A percentile compares a stretch with the other conserved stretches of the same genome.
Evolutionary conservation across 2,329 filamentous ascomycete genomes (phyloP).

Genomic region (Epichloe uncinata): DNA sequence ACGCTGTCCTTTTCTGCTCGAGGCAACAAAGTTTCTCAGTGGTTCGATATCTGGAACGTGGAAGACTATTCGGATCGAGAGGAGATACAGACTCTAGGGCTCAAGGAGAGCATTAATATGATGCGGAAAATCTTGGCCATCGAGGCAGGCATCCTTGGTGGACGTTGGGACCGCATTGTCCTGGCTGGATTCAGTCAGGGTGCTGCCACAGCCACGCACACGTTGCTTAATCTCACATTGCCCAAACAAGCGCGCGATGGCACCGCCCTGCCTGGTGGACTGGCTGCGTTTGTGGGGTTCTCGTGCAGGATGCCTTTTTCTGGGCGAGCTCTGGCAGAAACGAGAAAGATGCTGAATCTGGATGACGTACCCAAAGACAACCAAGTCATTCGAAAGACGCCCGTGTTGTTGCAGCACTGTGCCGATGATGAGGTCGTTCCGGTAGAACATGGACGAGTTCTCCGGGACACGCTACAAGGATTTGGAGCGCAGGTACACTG

Average conservation of each 20-base stretch:
- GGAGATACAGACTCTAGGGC: slow-evolving; percentile 26
- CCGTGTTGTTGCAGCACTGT: slow-evolving; percentile 32
- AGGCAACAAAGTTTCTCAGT: slow-evolving; percentile 23
- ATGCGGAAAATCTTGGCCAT: slow-evolving; percentile 19
- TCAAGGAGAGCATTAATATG: slow-evolving; percentile 23
- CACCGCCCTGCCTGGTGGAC: background rate
- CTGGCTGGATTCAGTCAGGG: slow-evolving; percentile 35
- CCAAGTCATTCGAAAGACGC: slow-evolving; percentile 26
- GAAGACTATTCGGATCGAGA: slow-evolving; percentile 26
- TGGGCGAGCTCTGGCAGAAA: slow-evolving; percentile 17
- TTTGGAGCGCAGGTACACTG: slow-evolving; percentile 27
- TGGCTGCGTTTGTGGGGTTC: slow-evolving; percentile 25
- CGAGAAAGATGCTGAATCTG: slow-evolving; percentile 19
- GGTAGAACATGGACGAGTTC: slow-evolving; percentile 21
- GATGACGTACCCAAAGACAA: slow-evolving; percentile 12
- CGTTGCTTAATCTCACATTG: slow-evolving; percentile 22
- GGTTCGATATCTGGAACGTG: slow-evolving; percentile 38
- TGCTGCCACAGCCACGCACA: slow-evolving; percentile 25
- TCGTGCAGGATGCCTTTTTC: slow-evolving; percentile 24
- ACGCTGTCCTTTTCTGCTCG: slow-evolving; percentile 13
- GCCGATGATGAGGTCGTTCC: slow-evolving; percentile 28
- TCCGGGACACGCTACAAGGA: slow-evolving; percentile 20
- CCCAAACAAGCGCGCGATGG: slow-evolving; percentile 5
- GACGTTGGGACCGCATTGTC: slow-evolving; percentile 25
- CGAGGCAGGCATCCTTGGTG: slow-evolving; percentile 24